phyloP scores from a whole-genome alignment of 2,329 filamentous ascomycete genomes.

The Berkeleyomyces rouxiae region DNA sequence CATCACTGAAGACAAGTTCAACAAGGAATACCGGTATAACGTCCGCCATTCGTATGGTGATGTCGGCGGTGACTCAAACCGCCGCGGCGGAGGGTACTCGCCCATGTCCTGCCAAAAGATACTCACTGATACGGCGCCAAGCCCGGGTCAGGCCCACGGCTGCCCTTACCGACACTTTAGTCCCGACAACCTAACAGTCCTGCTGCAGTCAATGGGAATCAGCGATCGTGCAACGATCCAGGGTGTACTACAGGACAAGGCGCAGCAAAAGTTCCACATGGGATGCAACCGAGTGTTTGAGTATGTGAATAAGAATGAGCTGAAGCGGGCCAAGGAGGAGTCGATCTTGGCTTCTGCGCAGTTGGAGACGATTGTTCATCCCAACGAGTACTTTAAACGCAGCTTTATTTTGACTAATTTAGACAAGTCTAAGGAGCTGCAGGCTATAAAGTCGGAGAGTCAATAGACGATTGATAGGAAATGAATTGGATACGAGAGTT shows the following conservation, averaged over 20 bases:
- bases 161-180: slow-evolving; percentile 92
- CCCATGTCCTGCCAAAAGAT: slow-evolving; percentile 94
- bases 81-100: slow-evolving; percentile 72
- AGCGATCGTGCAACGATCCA: slow-evolving; percentile 60
- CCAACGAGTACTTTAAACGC: slow-evolving; percentile 94
- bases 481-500: not conserved
- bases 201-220: slow-evolving; percentile 67
- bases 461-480: not conserved
- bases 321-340: slow-evolving; percentile 61
- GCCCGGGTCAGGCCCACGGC: slow-evolving; percentile 79
- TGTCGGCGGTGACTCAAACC: slow-evolving; percentile 80
- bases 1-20: slow-evolving; percentile 85
- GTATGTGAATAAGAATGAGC: slow-evolving; percentile 60
- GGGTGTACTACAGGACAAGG: slow-evolving; percentile 75
- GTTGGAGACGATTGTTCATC: slow-evolving; percentile 88
- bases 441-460: slow-evolving; percentile 3
- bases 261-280: slow-evolving; percentile 78
- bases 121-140: slow-evolving; percentile 71
- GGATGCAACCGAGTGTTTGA: slow-evolving; percentile 97
- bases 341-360: slow-evolving; percentile 55
- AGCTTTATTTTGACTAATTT: slow-evolving; percentile 80
- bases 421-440: slow-evolving; percentile 22
- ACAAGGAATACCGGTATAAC: slow-evolving; percentile 96
- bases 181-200: slow-evolving; percentile 61
- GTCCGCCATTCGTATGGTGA: slow-evolving; percentile 90